Base-by-base conservation (phyloP, 768 basidiomycete species). In the Termitomyces sp. region DNA sequence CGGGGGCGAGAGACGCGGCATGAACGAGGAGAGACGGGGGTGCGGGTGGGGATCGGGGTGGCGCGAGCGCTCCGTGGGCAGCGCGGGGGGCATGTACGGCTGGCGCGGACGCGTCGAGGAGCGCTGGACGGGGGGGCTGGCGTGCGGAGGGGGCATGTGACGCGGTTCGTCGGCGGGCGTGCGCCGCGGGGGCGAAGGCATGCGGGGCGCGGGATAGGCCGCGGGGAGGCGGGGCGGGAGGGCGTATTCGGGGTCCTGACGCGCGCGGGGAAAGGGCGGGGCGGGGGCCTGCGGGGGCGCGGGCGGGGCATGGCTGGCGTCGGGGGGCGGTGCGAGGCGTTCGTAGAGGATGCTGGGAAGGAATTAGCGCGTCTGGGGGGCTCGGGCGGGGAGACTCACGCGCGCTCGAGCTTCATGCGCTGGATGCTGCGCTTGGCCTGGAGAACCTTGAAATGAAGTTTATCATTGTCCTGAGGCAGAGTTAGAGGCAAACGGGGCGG, bases 351-450 rank as follows among this genome's bases (percentile, higher is more conserved):
- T 84, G 53, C 90, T 74, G 62, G 52, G 51, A 57, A 56, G 22
- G 22, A 20, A 29, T 56, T 44, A 64, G 55, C 62, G 64, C 52
- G 58, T 59, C 52, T 60, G 56, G 57, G 22, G 52, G 59, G 55
- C 58, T 66, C 66, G 41, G 42, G 5, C 56, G 54, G 51, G 59
- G 60, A 58, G 51, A 84, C 90, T 77, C 65, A 93, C 92, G 90
- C 90, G 76, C 92, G 79, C 73, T 94, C 92, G 57, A 94, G 77
- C 72, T 91, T 88, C 83, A 92, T 88, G 42, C 92, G 81, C 70
- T 91, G 90, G 44, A 94, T 91, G 66, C 83, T 87, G 64, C 86
- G 85, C 72, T 89, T 92, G 31, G 90, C 84, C 68, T 86, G 79
- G 29, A 90, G 75, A 37, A 92, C 83, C 70, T 91, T 90, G 78